These are phyloP conservation scores for Tuber microsphaerosporum DNA, from an alignment of 495 filamentous ascomycete genomes.

Conservation along the genomic window DNA sequence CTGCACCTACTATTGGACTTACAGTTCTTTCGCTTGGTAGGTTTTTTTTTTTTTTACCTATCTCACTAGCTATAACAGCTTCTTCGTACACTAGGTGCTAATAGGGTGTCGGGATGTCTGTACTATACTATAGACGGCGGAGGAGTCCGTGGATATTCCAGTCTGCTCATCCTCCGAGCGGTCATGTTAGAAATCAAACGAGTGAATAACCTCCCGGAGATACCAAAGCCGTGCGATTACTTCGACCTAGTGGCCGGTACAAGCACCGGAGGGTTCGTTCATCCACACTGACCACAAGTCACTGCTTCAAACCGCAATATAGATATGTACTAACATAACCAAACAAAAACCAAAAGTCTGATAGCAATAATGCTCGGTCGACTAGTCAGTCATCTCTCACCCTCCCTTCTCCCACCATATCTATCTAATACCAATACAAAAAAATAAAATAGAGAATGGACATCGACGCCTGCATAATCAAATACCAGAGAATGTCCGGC, in stretches of 20 bases:
- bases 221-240: conserved; percentile 43
- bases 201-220: conserved; percentile 46
- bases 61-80: background rate
- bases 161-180: conserved; percentile 91
- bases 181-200: conserved; percentile 91
- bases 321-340: conserved; percentile 4
- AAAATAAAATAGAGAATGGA: conserved; percentile 39
- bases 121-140: conserved; percentile 64
- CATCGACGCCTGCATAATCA: conserved; percentile 40
- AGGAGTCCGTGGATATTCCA: conserved; percentile 90
- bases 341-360: conserved; percentile 26
- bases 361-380: conserved; percentile 44
- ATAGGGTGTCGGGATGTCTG: background rate
- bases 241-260: conserved; percentile 46
- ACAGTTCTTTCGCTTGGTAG: background rate
- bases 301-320: background rate
- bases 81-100: background rate
- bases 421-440: background rate
- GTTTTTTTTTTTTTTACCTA: background rate
- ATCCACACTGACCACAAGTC: background rate
- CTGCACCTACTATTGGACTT: background rate
- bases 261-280: conserved; percentile 43
- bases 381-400: conserved; percentile 30
- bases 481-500: conserved; percentile 41
- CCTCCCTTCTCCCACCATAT: background rate